Conservation (phyloP, 2,329 filamentous ascomycete species). For the Plenodomus tracheiphilus region DNA sequence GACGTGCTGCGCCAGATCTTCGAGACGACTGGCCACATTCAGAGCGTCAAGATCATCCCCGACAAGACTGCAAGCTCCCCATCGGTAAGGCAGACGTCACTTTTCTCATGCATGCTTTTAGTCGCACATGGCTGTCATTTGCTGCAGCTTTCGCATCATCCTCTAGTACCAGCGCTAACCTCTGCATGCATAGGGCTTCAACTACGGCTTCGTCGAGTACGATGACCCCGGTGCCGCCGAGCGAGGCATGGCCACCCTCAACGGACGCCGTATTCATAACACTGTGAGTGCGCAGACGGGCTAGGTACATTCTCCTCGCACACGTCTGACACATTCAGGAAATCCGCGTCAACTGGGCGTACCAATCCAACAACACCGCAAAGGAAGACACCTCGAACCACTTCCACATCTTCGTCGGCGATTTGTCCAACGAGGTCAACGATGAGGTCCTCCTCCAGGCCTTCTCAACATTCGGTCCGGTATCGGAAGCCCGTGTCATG, state of each 20-base stretch:
- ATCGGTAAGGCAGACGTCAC: conserved; percentile 20
- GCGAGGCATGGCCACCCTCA: conserved; percentile 94
- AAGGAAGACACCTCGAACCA: conserved; percentile 98
- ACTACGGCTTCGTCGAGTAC: conserved; percentile 99
- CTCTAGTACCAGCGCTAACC: conserved; percentile 19
- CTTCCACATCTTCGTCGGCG: conserved; percentile 98
- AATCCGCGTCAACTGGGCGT: conserved; percentile 99
- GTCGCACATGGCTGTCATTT: conserved; percentile 3
- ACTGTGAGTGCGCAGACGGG: conserved; percentile 63
- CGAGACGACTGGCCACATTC: conserved; percentile 96
- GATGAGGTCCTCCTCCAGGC: conserved; percentile 92
- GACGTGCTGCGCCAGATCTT: conserved; percentile 97
- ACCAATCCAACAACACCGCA: conserved; percentile 89
- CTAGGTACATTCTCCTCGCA: background rate
- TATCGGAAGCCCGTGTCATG: conserved; percentile 98
- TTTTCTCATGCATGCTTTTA: background rate
- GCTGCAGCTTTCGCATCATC: conserved; percentile 11
- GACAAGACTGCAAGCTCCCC: conserved; percentile 89
- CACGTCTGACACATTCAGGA: conserved; percentile 60
- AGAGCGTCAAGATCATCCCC: conserved; percentile 99
- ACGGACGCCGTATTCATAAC: conserved; percentile 93
- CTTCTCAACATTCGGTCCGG: conserved; percentile 92
- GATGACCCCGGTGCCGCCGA: conserved; percentile 96
- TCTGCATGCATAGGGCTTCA: conserved; percentile 74
- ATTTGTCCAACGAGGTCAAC: conserved; percentile 97